Evolutionary conservation across 31 red algal genomes (phyloP), one percentile per base, ranked within the genome.

Genomic region (Pterothamnion heteromorphum): DNA sequence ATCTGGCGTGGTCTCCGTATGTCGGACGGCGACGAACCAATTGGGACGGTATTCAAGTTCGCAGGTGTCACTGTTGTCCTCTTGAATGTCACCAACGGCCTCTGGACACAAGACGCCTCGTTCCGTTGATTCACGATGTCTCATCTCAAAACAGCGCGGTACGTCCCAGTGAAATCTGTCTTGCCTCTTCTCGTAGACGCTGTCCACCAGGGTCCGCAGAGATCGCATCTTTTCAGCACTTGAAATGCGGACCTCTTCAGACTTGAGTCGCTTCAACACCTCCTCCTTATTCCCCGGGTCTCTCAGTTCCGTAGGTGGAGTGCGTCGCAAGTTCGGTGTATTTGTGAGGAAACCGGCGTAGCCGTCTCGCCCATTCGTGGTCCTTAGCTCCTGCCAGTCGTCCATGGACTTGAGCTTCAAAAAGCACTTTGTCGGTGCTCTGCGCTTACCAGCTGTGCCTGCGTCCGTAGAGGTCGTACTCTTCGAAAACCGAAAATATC

Each of bases 141-240:
- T 27, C 24, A 5, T 82, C 24, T 82, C 78, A 28, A 82, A 82
- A 82, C 5, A 82, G 9, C 20, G 9, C 26, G 78, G 26, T 82
- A 28, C 14, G 26, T 82, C 26, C 84, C 84, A 88, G 34, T 88
- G 84, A 88, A 88, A 88, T 36, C 18, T 36, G 4, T 88, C 32
- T 21, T 3, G 9, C 18, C 34, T 88, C 14, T 20, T 14, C 4
- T 44, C 26, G 36, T 44, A 44, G 9, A 88, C 30, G 30, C 20
- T 4, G 5, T 43, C 26, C 5, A 44, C 28, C 9, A 36, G 84
- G 4, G 3, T n/a, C 14, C 4, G 4, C 5, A 43, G 84, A 44
- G 20, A 5, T 44, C 5, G 14, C 84, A 88, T 43, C 20, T 44
- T 88, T 33, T 88, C 84, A 88, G 4, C 5, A 26, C 84, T 43